Base-by-base conservation (phyloP, 805 yeast genomes). In the Schwanniomyces vanrijiae region DNA sequence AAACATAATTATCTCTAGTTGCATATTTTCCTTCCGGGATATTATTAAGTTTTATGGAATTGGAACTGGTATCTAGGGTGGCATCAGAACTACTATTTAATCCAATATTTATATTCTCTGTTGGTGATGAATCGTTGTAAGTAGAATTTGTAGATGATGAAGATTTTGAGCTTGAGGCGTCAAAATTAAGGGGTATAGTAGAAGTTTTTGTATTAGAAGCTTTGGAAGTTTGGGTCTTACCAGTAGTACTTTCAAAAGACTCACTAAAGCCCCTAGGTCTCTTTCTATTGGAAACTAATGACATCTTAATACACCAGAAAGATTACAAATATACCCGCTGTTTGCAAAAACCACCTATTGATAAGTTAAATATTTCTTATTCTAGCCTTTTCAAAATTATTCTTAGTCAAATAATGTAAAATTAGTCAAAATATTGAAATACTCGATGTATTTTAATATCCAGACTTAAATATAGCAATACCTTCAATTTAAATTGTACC, bases 241-340 rank as follows among this genome's bases (percentile, higher is more conserved):
- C 46, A 11, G 48, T 31, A 9, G 48, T 40, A 25, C 52, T 46
- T 21, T 61, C 69, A 47, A 69, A 68, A n/a, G 68, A 59, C 43
- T 68, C 76, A 49, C 76, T 68, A 48, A 73, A 70, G 21, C 76
- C 76, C 53, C 78, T 64, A 19, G 78, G 78, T 50, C 78, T 59
- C 48, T 73, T 73, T 55, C 78, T 58, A 50, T 73, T 73, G 25
- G 72, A 59, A 20, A 71, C 68, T 47, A 71, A 48, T 9, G 73
- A 66, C 75, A 68, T 68, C 19, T 39, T 37, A 37, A 21, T 37
- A 37, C 18, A 20, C 14, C 25, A 37, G 39, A 18, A 8, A 31
- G 35, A 6, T 18, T 14, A 31, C 35, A 16, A 31, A 31, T 31
- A 31, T 31, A 31, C 35, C 35, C 35, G 35, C 35, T 31, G 35